Conservation (phyloP, 1,284 basidiomycete species). For the Tranzscheliella williamsii region DNA sequence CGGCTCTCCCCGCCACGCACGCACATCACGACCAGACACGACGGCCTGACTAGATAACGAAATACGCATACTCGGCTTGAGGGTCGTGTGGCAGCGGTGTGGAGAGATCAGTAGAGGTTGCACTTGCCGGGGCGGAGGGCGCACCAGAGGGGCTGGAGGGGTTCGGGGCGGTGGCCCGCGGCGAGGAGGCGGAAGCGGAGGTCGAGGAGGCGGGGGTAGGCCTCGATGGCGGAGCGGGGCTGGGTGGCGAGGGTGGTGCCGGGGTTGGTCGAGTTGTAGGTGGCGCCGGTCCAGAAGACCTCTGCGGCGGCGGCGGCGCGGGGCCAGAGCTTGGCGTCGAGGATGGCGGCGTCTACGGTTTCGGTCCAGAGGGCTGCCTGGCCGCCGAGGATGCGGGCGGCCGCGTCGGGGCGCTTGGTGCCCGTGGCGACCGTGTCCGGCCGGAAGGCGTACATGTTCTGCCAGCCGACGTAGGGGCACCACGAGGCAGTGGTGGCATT, state of each 20-base stretch:
- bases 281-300: slow-evolving; percentile 74
- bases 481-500: slow-evolving; percentile 67
- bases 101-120: slow-evolving; percentile 41
- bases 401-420: neutral
- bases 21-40: too few relatives aligned
- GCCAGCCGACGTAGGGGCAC: slow-evolving; percentile 53
- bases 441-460: slow-evolving; percentile 72
- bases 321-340: slow-evolving; percentile 76
- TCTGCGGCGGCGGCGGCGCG: slow-evolving; percentile 77
- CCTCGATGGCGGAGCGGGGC: slow-evolving; percentile 67
- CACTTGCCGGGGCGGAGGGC: slow-evolving; percentile 70
- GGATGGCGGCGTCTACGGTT: slow-evolving; percentile 72
- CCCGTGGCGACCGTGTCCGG: slow-evolving; percentile 60
- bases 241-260: too few relatives aligned
- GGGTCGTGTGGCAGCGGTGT: too few relatives aligned
- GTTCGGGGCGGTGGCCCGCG: slow-evolving; percentile 71
- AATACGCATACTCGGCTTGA: too few relatives aligned
- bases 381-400: slow-evolving; percentile 71
- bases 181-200: slow-evolving; percentile 69
- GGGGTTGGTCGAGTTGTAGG: neutral
- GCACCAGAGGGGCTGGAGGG: slow-evolving; percentile 80
- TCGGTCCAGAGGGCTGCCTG: slow-evolving; percentile 76
- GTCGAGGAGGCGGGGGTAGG: slow-evolving; percentile 77
- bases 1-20: too few relatives aligned
- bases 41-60: too few relatives aligned